Percentiles rank a stretch among this genome's conserved stretches.
Conservation (phyloP, 2,329 filamentous ascomycete species). For the Aspergillus unguis region DNA sequence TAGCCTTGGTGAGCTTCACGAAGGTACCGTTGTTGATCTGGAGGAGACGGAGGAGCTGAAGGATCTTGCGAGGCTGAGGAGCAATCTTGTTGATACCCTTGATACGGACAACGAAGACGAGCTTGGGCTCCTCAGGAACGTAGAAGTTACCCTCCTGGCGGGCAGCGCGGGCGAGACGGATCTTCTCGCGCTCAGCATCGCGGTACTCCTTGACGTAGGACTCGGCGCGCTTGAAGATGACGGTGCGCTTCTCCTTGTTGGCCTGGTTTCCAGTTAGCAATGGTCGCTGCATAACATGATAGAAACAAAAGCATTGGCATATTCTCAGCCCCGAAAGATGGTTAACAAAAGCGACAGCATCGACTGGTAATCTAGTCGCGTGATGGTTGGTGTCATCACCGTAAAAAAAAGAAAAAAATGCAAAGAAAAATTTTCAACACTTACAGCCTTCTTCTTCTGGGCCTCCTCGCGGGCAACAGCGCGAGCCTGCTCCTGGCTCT, state of each 20-base stretch:
- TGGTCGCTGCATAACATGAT: slow-evolving; percentile 14
- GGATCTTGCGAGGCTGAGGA: slow-evolving; percentile 99
- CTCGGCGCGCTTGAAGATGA: slow-evolving; percentile 99
- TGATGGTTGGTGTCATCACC: slow-evolving; percentile 85
- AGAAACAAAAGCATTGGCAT: slow-evolving; percentile 20
- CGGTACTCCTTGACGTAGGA: slow-evolving; percentile 99
- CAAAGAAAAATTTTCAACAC: slow-evolving; percentile 39
- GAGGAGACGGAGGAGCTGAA: slow-evolving; percentile 97
- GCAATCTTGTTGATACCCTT: slow-evolving; percentile 99
- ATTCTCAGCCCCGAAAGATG: slow-evolving; percentile 70
- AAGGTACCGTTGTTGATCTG: slow-evolving; percentile 99
- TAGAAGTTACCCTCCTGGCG: slow-evolving; percentile 93
- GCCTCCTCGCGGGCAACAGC: slow-evolving; percentile 77
- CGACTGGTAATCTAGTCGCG: slow-evolving; percentile 90
- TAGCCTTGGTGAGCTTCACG: slow-evolving; percentile 96
- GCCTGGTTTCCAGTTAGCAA: slow-evolving; percentile 56
- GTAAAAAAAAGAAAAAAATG: slow-evolving; percentile 20
- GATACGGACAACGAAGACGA: slow-evolving; percentile 98
- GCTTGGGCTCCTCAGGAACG: slow-evolving; percentile 89
- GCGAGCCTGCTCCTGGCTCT: slow-evolving; percentile 98
- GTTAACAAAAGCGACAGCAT: slow-evolving; percentile 79
- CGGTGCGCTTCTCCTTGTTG: slow-evolving; percentile 97
- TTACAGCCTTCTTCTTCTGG: slow-evolving; percentile 87
- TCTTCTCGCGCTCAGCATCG: slow-evolving; percentile 95
- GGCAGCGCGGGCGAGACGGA: slow-evolving; percentile 83